Conservation (phyloP, 164 flowering plant genomes). For the Berberis vulgaris region DNA sequence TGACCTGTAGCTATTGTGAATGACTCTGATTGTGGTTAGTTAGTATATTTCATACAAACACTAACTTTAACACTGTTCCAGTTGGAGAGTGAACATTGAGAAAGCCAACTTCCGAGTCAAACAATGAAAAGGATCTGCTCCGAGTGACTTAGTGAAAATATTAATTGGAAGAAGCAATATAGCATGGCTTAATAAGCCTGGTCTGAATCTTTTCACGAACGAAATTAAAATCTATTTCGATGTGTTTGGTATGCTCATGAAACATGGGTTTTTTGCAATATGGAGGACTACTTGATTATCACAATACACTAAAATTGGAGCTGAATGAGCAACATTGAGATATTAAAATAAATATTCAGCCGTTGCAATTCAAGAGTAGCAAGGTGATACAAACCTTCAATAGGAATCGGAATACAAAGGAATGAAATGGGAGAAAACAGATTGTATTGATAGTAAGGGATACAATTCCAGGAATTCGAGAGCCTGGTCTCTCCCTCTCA, state of each 20-base stretch:
- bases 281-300: background rate
- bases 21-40: too few species aligned
- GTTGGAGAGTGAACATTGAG: background rate
- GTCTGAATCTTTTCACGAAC: background rate
- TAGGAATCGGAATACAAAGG: too few species aligned
- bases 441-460: too few species aligned
- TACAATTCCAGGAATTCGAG: too few species aligned
- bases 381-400: too few species aligned
- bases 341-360: background rate
- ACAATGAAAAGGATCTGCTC: background rate
- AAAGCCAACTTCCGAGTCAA: background rate
- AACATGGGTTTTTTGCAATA: background rate
- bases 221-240: background rate
- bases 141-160: background rate
- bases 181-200: background rate
- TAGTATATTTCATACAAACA: too few species aligned
- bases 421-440: too few species aligned
- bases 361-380: too few species aligned
- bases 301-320: background rate
- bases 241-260: background rate
- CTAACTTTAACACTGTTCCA: background rate
- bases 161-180: background rate
- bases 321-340: background rate
- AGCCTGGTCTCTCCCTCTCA: too few species aligned
- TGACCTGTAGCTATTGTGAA: too few species aligned